phyloP scores from a whole-genome alignment of 805 yeast genomes.

The Candida awuae region DNA sequence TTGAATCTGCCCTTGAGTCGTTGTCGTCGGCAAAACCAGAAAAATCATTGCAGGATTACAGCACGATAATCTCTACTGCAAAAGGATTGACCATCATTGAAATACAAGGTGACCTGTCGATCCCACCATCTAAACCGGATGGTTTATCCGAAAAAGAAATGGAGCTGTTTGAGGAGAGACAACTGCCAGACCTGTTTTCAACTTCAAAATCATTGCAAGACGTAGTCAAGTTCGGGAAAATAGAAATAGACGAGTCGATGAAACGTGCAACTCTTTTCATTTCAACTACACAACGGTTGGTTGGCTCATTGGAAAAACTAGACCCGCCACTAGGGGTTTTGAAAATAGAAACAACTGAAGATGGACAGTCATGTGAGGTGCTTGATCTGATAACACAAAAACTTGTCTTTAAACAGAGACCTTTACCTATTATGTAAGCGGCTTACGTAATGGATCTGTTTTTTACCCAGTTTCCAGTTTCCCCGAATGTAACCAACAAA shows the following conservation, averaged over 20 bases:
- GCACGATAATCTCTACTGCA: slow-evolving; percentile 39
- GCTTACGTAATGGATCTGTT: neutral
- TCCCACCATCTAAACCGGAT: slow-evolving; percentile 33
- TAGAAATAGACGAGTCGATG: slow-evolving; percentile 38
- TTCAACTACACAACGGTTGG: slow-evolving; percentile 61
- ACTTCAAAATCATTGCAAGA: too few species aligned
- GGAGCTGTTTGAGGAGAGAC: slow-evolving; percentile 29
- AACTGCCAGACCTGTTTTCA: slow-evolving; percentile 13
- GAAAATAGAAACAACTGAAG: slow-evolving; percentile 31
- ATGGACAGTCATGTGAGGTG: slow-evolving; percentile 33
- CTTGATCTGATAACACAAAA: slow-evolving; percentile 54
- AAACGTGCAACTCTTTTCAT: slow-evolving; percentile 49
- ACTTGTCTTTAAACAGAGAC: slow-evolving; percentile 57
- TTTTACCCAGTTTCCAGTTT: neutral
- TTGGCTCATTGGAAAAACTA: slow-evolving; percentile 52
- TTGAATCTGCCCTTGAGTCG: neutral
- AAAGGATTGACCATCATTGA: slow-evolving; percentile 56
- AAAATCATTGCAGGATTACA: slow-evolving; percentile 7
- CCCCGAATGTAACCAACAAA: too few species aligned
- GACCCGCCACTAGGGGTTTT: slow-evolving; percentile 62
- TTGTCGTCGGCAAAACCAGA: neutral
- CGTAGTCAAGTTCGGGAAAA: slow-evolving; percentile 40
- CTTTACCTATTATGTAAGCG: slow-evolving; percentile 73
- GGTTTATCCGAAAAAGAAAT: slow-evolving; percentile 29
- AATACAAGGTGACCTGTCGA: slow-evolving; percentile 64